phyloP scores from a whole-genome alignment of 129 eudicot genomes.

The Calendula officinalis region DNA sequence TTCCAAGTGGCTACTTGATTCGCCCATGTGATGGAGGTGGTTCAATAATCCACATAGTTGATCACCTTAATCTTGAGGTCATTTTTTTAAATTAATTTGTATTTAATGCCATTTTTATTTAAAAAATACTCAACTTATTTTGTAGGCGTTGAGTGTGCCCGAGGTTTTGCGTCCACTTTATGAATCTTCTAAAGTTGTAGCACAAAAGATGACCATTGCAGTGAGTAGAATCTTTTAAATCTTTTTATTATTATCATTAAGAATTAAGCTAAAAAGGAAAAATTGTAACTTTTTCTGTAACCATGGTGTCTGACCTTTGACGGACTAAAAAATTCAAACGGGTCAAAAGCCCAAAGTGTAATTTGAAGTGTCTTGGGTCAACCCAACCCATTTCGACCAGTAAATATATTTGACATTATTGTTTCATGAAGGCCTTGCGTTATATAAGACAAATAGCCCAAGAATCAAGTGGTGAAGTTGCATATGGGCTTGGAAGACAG shows the following conservation, averaged over 20 bases:
- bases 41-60: slow-evolving; percentile 94
- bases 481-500: slow-evolving; percentile 87
- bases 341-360: no score
- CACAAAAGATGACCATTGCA: slow-evolving; percentile 88
- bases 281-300: no score
- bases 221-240: slow-evolving; percentile 39
- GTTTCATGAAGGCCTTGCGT: slow-evolving; percentile 63
- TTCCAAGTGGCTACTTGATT: slow-evolving; percentile 91
- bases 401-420: neutral
- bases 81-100: neutral
- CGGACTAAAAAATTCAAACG: no score
- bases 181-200: slow-evolving; percentile 85
- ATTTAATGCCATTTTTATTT: slow-evolving; percentile 9
- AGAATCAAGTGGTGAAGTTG: slow-evolving; percentile 84
- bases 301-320: no score
- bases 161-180: slow-evolving; percentile 95
- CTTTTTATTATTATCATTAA: no score
- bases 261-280: no score
- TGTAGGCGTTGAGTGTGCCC: slow-evolving; percentile 94
- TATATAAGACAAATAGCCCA: slow-evolving; percentile 87
- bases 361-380: no score
- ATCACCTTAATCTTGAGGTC: slow-evolving; percentile 88
- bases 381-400: no score
- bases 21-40: slow-evolving; percentile 99
- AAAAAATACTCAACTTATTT: neutral